Conservation (phyloP, 257 asterid species). For the Plantago ovata region DNA sequence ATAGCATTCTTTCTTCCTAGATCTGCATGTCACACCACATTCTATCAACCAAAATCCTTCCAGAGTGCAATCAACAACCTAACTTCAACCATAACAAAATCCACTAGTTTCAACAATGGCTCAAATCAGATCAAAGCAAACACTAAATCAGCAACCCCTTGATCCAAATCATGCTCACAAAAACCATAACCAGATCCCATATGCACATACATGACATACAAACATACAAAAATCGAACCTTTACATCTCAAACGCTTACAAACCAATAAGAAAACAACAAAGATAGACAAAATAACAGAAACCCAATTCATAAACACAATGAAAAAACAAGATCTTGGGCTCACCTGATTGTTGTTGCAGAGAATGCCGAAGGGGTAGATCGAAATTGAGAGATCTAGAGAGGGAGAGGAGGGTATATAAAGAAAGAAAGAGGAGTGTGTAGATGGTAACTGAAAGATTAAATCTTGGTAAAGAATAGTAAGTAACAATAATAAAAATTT, state of each 20-base stretch:
- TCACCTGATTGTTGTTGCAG: constrained; percentile 18
- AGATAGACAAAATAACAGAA: background rate
- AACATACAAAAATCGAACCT: constrained; percentile 7
- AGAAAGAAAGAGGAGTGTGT: constrained; percentile 10
- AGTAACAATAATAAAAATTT: background rate
- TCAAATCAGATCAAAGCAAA: background rate
- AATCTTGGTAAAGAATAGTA: constrained; percentile 3
- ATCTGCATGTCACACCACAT: constrained; percentile 16
- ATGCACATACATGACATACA: background rate
- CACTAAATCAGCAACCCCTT: too few species aligned
- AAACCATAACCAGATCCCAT: too few species aligned
- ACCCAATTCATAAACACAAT: background rate
- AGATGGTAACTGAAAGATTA: constrained; percentile 24
- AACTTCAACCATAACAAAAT: background rate
- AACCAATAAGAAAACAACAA: constrained; percentile 7
- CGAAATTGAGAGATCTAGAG: constrained; percentile 25
- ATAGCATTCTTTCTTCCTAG: background rate
- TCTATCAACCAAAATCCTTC: constrained; percentile 1
- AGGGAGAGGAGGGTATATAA: background rate
- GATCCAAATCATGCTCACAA: too few species aligned
- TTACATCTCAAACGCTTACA: background rate
- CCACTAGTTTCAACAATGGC: background rate
- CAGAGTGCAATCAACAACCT: background rate
- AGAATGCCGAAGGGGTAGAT: constrained; percentile 25
- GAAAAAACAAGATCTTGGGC: constrained; percentile 24